A percentile compares a stretch with the other conserved stretches of the same genome.
These are phyloP conservation scores for Clavispora carvajalis DNA, from an alignment of 805 yeast species.

Conservation along the genomic window DNA sequence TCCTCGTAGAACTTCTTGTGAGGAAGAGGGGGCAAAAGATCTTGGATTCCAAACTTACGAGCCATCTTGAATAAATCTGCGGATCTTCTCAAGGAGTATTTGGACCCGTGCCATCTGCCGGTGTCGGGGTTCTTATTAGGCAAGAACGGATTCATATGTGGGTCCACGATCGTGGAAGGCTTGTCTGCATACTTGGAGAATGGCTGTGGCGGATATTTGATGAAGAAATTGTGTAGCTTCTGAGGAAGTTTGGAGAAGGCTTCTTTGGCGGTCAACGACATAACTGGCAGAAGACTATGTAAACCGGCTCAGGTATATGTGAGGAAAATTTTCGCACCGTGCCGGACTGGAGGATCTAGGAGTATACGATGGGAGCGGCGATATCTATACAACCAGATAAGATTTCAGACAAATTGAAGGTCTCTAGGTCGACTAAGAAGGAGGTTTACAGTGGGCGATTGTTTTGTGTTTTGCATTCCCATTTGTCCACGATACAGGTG, in stretches of 20 bases:
- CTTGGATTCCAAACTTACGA: conserved; percentile 70
- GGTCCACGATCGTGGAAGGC: conserved; percentile 62
- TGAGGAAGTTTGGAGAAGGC: conserved; percentile 62
- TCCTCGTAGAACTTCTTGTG: conserved; percentile 74
- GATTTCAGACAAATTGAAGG: too few species aligned
- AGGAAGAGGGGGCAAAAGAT: conserved; percentile 64
- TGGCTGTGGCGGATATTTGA: conserved; percentile 82
- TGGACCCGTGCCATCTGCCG: conserved; percentile 69
- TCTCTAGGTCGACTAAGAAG: too few species aligned
- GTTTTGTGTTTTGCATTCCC: too few species aligned
- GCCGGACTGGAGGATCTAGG: conserved; percentile 1
- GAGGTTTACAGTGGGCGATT: too few species aligned
- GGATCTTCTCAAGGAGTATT: conserved; percentile 75
- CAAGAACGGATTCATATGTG: conserved; percentile 78
- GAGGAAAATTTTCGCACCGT: conserved; percentile 13
- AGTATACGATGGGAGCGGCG: not conserved
- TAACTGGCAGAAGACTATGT: conserved; percentile 4
- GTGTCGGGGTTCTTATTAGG: conserved; percentile 83
- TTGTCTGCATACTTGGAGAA: conserved; percentile 57
- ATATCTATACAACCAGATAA: too few species aligned
- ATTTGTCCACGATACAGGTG: too few species aligned
- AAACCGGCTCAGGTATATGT: not conserved
- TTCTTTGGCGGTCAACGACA: conserved; percentile 31
- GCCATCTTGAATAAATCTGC: conserved; percentile 82
- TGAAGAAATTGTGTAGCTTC: conserved; percentile 67